A percentile compares a stretch with the other conserved stretches of the same genome.
phyloP scores from a whole-genome alignment of 2,329 filamentous ascomycete genomes.

The Claviceps lovelessii region DNA sequence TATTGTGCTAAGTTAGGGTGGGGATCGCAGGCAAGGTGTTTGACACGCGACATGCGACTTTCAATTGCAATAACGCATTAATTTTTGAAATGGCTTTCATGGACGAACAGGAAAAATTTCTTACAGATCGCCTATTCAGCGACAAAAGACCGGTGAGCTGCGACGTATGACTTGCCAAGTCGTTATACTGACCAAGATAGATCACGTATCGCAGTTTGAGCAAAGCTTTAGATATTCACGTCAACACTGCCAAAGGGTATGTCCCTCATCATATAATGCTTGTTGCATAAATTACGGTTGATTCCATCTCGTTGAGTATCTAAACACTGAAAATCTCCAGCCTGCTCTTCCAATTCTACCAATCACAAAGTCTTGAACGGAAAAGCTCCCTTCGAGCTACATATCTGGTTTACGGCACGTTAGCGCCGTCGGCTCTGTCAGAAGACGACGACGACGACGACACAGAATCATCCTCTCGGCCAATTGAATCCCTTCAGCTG shows the following conservation, averaged over 20 bases:
- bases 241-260: conserved; percentile 80
- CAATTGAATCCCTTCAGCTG: background rate
- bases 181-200: conserved; percentile 27
- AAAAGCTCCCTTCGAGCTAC: conserved; percentile 71
- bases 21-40: background rate
- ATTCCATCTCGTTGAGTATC: background rate
- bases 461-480: conserved; percentile 37
- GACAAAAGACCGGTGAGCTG: conserved; percentile 55
- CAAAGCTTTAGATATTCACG: conserved; percentile 67
- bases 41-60: background rate
- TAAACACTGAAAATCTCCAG: conserved; percentile 26
- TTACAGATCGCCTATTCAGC: conserved; percentile 61
- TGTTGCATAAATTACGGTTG: background rate
- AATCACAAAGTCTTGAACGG: conserved; percentile 67
- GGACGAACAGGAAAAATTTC: conserved; percentile 54
- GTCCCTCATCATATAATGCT: background rate
- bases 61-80: background rate
- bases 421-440: background rate
- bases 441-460: conserved; percentile 46
- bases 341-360: conserved; percentile 82
- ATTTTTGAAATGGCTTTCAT: conserved; percentile 18
- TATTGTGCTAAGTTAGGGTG: background rate
- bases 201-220: conserved; percentile 79
- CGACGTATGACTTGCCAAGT: background rate
- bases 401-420: conserved; percentile 67